Evolutionary conservation across 2,329 filamentous ascomycete species (phyloP).

Genomic region (Dactylellina cionopaga): DNA sequence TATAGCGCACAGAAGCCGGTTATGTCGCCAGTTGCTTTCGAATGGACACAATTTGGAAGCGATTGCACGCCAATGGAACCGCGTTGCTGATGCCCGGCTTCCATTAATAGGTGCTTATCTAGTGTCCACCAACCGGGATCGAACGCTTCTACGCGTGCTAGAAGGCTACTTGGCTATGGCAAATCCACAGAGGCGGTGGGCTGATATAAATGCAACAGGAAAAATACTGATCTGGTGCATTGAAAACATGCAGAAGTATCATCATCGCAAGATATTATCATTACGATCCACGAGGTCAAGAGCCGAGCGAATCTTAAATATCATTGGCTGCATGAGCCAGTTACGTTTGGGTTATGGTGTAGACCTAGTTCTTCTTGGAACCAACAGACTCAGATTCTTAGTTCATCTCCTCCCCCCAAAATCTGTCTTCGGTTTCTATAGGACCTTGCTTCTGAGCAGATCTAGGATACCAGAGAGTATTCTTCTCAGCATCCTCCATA

Average conservation of each 20-base stretch:
- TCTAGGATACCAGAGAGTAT: constrained; percentile 16
- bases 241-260: constrained; percentile 12
- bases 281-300: constrained; percentile 12
- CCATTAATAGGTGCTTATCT: constrained; percentile 23
- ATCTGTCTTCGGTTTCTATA: constrained; percentile 15
- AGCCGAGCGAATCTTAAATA: constrained; percentile 14
- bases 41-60: constrained; percentile 12
- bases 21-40: constrained; percentile 14
- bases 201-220: constrained; percentile 3
- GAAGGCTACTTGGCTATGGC: constrained; percentile 8
- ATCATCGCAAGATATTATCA: background rate
- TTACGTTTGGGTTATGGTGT: background rate
- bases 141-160: constrained; percentile 22
- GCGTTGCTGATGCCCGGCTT: background rate
- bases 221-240: constrained; percentile 44
- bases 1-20: background rate
- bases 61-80: constrained; percentile 16
- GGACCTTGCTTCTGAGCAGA: constrained; percentile 18
- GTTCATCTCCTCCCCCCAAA: constrained; percentile 14
- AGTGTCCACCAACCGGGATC: constrained; percentile 9
- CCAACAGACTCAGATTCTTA: constrained; percentile 20
- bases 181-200: background rate
- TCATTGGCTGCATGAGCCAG: constrained; percentile 9
- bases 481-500: constrained; percentile 23
- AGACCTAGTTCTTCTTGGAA: constrained; percentile 14